A percentile compares a stretch with the other conserved stretches of the same genome.
These are phyloP conservation scores for Davidsoniella australis DNA, from an alignment of 2,329 filamentous ascomycete species.

Conservation along the genomic window DNA sequence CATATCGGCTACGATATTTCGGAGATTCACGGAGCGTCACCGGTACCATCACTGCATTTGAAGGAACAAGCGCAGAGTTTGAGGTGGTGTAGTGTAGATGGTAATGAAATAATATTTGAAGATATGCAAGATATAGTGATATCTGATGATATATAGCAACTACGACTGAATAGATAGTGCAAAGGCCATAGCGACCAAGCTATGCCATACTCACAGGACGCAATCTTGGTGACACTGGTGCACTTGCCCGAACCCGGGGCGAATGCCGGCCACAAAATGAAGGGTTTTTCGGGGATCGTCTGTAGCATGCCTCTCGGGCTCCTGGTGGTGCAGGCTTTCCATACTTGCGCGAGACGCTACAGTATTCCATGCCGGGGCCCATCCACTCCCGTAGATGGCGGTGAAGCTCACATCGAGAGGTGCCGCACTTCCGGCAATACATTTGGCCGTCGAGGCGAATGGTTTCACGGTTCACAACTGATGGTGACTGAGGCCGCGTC, in stretches of 20 bases:
- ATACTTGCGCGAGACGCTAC: constrained; percentile 40
- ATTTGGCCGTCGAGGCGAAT: constrained; percentile 40
- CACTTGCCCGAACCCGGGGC: constrained; percentile 9
- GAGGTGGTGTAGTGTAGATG: constrained; percentile 4
- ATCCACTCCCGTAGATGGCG: constrained; percentile 45
- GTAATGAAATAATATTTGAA: neutral
- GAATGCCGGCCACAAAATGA: constrained; percentile 39
- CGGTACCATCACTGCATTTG: constrained; percentile 49
- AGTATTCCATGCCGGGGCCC: constrained; percentile 40
- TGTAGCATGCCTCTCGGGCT: constrained; percentile 36
- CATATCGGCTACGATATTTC: constrained; percentile 64
- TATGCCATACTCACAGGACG: neutral
- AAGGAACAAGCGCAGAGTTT: constrained; percentile 45
- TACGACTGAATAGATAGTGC: too few species aligned
- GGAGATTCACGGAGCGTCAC: constrained; percentile 56
- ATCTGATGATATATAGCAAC: neutral
- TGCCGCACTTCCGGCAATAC: constrained; percentile 45
- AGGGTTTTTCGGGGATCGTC: constrained; percentile 41
- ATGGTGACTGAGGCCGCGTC: constrained; percentile 5
- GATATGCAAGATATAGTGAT: neutral
- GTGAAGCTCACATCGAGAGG: constrained; percentile 44
- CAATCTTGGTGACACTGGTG: constrained; percentile 8
- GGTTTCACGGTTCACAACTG: constrained; percentile 23
- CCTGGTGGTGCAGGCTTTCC: constrained; percentile 30
- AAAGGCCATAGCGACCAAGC: neutral